Evolutionary conservation across 768 basidiomycete species (phyloP), one percentile per base, ranked within the genome.

Genomic region (Suillus subaureus): DNA sequence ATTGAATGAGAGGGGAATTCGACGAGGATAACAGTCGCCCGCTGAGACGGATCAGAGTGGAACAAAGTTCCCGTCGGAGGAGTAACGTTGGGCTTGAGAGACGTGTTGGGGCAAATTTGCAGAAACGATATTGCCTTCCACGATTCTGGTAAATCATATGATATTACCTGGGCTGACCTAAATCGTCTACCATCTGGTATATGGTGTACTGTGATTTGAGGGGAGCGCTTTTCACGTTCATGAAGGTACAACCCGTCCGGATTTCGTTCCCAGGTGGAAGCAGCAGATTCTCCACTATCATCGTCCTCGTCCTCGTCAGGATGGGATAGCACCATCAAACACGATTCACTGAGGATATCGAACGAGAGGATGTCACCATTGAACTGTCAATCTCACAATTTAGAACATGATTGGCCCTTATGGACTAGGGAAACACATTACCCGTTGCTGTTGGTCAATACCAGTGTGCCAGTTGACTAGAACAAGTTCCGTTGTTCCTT

Each of bases 71-170:
- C 81, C 3, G 82, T 70, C 35, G 79, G 73, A 2, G 79, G 73
- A 4, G 72, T 62, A 35, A 76, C 64, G 33, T 83, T 81, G 55
- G 68, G 72, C 67, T 74, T 78, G 9, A 82, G 77, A 45, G 84
- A 80, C 15, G 75, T 77, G 66, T 89, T 87, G 1, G 80, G 80
- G 57, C 79, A 78, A 67, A 88, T 84, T 40, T 79, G 81, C 68
- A 88, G 75, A 35, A 74, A 74, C 16, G 81, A 82, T 47, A 75
- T 64, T 45, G 77, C 77, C 55, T 68, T 75, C 87, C 87, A 89
- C 35, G 78, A 77, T 45, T 79, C 80, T 1, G 88, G 85, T 28
- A 89, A 81, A 68, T 88, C 85, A 71, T 87, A 87, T 63, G 74
- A 71, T 62, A 70, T 70, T 12, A 69, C 63, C 39, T 61, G 42